Conservation (phyloP, 139 green algal genomes). For the Closterium sp. region DNA sequence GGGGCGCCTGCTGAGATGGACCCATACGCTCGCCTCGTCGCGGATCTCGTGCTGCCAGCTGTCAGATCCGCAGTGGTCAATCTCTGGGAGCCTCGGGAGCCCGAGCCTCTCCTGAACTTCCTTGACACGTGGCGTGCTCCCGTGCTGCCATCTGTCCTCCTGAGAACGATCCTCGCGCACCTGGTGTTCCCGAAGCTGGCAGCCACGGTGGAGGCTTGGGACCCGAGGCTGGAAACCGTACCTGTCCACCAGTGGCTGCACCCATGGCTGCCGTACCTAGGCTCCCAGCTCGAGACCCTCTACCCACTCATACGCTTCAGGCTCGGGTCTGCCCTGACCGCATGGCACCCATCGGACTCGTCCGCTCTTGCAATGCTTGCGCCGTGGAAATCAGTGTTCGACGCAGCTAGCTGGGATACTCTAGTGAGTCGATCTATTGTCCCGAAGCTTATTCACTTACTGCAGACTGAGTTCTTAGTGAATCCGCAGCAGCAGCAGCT, state of each 20-base stretch:
- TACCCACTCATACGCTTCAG: slow-evolving; percentile 80
- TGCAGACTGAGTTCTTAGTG: slow-evolving; percentile 72
- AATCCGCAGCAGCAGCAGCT: slow-evolving; percentile 79
- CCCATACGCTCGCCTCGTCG: slow-evolving; percentile 72
- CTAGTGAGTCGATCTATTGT: slow-evolving; percentile 75
- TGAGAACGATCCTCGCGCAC: neutral
- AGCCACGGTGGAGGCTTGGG: slow-evolving; percentile 81
- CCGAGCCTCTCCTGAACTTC: slow-evolving; percentile 77
- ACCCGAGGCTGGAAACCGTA: slow-evolving; percentile 79
- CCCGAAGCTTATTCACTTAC: slow-evolving; percentile 77
- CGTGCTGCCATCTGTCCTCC: slow-evolving; percentile 60
- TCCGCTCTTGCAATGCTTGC: slow-evolving; percentile 74
- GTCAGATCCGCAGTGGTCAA: slow-evolving; percentile 68
- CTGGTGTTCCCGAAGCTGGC: slow-evolving; percentile 77
- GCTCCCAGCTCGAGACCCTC: slow-evolving; percentile 70
- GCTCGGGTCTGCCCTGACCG: slow-evolving; percentile 68
- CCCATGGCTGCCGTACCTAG: slow-evolving; percentile 89
- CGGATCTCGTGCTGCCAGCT: slow-evolving; percentile 76
- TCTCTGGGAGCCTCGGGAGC: slow-evolving; percentile 78
- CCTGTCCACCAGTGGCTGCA: slow-evolving; percentile 94
- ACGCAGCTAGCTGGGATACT: slow-evolving; percentile 74
- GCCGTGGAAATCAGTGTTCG: slow-evolving; percentile 75
- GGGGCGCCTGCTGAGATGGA: slow-evolving; percentile 56
- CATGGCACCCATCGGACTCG: slow-evolving; percentile 85
- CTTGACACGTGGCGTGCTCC: slow-evolving; percentile 81